Evolutionary conservation across 2,329 filamentous ascomycete genomes (phyloP).

Genomic region (Drechslerella dactyloides): DNA sequence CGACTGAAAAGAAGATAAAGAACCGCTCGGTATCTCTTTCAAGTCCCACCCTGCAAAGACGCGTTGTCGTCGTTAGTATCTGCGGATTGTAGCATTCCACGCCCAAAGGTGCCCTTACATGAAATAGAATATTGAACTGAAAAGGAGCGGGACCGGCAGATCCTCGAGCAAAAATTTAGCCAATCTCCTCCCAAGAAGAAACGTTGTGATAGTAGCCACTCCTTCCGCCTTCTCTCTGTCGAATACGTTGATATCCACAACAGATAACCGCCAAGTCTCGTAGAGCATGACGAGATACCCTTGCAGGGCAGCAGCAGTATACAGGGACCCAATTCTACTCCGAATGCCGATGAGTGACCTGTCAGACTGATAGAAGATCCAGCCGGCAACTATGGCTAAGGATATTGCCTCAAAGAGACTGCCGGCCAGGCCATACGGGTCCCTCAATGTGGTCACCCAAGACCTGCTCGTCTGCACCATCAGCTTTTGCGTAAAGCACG

Average conservation of each 20-base stretch:
- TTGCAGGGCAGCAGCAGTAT: conserved; percentile 73
- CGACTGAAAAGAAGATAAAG: conserved; percentile 73
- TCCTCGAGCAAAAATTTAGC: conserved; percentile 75
- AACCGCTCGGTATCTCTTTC: conserved; percentile 69
- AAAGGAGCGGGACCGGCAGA: conserved; percentile 73
- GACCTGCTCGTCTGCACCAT: conserved; percentile 72
- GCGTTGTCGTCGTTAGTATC: neutral
- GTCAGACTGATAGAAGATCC: conserved; percentile 72
- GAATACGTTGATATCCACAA: conserved; percentile 75
- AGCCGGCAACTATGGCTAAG: conserved; percentile 75
- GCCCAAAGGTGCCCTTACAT: conserved; percentile 8
- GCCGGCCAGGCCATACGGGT: conserved; percentile 76
- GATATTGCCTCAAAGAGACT: conserved; percentile 72
- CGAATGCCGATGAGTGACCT: conserved; percentile 74
- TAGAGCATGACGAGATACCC: conserved; percentile 78
- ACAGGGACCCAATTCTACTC: conserved; percentile 74
- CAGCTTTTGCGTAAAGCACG: conserved; percentile 63
- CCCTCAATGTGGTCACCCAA: conserved; percentile 74
- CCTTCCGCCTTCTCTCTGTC: conserved; percentile 77
- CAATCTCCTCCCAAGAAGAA: conserved; percentile 72
- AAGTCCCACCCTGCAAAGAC: conserved; percentile 74
- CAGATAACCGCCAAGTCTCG: conserved; percentile 74
- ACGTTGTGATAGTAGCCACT: conserved; percentile 72
- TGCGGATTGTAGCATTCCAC: neutral
- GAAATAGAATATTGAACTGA: conserved; percentile 58